Conservation (phyloP, 768 basidiomycete species). For the Leccinum obscurum region DNA sequence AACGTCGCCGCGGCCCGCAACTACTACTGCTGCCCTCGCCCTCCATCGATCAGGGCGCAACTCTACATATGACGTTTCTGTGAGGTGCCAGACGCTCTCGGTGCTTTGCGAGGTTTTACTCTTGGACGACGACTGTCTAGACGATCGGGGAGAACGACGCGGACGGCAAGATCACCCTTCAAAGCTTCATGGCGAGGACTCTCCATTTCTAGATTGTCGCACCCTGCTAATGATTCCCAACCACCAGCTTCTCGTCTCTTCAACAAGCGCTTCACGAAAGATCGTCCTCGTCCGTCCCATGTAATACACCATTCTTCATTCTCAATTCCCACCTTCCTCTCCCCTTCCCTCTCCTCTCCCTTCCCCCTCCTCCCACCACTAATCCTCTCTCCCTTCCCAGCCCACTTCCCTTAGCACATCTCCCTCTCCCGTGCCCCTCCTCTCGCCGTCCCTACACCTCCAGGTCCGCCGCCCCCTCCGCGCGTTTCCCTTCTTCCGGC, state of each 20-base stretch:
- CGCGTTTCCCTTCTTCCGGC: slow-evolving; percentile 19
- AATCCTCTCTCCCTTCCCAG: slow-evolving; percentile 37
- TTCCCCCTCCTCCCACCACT: slow-evolving; percentile 26
- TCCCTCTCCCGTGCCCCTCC: slow-evolving; percentile 31
- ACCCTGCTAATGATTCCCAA: slow-evolving; percentile 29
- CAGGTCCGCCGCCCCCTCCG: slow-evolving; percentile 33
- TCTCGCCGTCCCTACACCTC: slow-evolving; percentile 38
- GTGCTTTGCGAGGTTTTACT: no score
- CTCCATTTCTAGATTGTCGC: neutral
- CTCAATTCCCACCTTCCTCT: slow-evolving; percentile 1
- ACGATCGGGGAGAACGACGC: no score
- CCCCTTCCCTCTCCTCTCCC: slow-evolving; percentile 27
- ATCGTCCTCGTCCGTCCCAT: slow-evolving; percentile 25
- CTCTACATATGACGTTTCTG: no score
- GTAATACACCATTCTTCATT: slow-evolving; percentile 14
- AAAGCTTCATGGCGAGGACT: no score
- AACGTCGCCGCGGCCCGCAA: no score
- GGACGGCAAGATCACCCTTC: no score
- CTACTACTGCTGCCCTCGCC: no score
- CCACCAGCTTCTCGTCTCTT: slow-evolving; percentile 28
- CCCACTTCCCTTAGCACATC: slow-evolving; percentile 36
- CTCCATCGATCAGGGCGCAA: no score
- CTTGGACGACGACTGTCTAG: no score
- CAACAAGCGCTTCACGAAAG: slow-evolving; percentile 38
- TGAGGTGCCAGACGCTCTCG: no score